These are phyloP conservation scores for Pichia sp. DNA, from an alignment of 1,139 yeast genomes.

Conservation along the genomic window DNA sequence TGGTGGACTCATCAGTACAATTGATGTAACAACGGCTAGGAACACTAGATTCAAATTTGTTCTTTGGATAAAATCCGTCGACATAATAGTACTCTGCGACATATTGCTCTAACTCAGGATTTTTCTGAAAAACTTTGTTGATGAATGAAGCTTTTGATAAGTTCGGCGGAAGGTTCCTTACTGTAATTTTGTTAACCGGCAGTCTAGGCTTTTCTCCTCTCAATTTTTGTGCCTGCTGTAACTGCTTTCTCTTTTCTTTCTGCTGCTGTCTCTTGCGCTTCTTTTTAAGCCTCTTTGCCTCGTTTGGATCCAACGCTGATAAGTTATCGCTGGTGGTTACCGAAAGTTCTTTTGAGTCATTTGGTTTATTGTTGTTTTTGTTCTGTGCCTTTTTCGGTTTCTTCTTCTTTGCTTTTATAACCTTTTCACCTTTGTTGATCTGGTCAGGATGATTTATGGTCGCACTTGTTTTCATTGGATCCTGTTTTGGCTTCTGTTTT, in stretches of 20 bases:
- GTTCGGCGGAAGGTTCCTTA: slow-evolving; percentile 38
- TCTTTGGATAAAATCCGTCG: slow-evolving; percentile 32
- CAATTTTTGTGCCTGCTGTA: background rate
- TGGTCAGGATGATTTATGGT: background rate
- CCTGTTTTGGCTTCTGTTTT: background rate
- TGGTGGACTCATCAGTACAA: slow-evolving; percentile 21
- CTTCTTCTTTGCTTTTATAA: background rate
- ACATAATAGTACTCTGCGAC: slow-evolving; percentile 34
- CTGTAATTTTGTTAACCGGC: slow-evolving; percentile 29
- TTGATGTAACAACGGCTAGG: slow-evolving; percentile 27
- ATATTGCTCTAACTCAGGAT: slow-evolving; percentile 7
- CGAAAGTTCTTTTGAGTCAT: background rate
- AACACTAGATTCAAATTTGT: slow-evolving; percentile 22
- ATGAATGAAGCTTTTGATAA: slow-evolving; percentile 32
- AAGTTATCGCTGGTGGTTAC: background rate
- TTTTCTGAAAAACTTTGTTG: slow-evolving; percentile 12
- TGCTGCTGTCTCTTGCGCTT: slow-evolving; percentile 2
- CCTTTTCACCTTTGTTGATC: background rate
- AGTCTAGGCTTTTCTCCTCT: background rate
- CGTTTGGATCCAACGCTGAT: background rate
- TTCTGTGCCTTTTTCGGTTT: background rate
- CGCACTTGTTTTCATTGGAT: background rate
- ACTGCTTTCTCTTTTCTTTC: slow-evolving; percentile 2
- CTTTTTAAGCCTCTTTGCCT: background rate
- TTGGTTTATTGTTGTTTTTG: background rate